Evolutionary conservation across 495 filamentous ascomycete genomes (phyloP), one percentile per base, ranked within the genome.

Genomic region (Glonium stellatum): DNA sequence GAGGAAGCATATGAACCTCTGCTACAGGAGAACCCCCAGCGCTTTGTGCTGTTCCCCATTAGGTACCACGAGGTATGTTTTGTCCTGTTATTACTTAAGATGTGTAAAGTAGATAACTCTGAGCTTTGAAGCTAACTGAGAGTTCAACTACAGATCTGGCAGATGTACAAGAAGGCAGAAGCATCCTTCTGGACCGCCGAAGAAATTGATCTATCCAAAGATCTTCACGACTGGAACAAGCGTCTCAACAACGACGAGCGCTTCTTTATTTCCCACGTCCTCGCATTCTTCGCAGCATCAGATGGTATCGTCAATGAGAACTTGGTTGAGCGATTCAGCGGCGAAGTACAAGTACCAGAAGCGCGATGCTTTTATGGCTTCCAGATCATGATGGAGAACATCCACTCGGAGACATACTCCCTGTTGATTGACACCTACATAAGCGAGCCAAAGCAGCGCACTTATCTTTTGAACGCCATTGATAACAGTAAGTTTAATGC

Each of bases 371-470:
- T 98, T 84, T 98, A 98, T 74, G 93, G 93, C 65, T 99, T 99
- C 83, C 93, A 99, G 79, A 99, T 99, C 80, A 99, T 99, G 93
- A 97, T 99, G 89, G 93, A 99, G 84, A 99, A 99, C 79, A 97
- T 99, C 70, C 93, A 99, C 84, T 95, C 93, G 27, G 93, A 99
- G 78, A 99, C 93, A 50, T 99, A 99, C 83, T 97, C 92, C 36
- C 84, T 99, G 13, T 86, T 99, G 66, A 99, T 99, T 73, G 93
- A 99, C 71, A 99, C 95, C 62, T 99, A 99, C 78, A 95, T 98
- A 81, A 96, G 95, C 81, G 93, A 98, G 80, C 89, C 90, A 59
- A 88, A 89, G 75, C 93, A 98, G 79, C 87, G 92, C 57, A 88
- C 83, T 55, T 91, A 97, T 70, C 85, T 98, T 54, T 97, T 98